Evolutionary conservation across 108 stramenopile species (phyloP), one percentile per base, ranked within the genome.

Genomic region (Stephanodiscus minutulus): DNA sequence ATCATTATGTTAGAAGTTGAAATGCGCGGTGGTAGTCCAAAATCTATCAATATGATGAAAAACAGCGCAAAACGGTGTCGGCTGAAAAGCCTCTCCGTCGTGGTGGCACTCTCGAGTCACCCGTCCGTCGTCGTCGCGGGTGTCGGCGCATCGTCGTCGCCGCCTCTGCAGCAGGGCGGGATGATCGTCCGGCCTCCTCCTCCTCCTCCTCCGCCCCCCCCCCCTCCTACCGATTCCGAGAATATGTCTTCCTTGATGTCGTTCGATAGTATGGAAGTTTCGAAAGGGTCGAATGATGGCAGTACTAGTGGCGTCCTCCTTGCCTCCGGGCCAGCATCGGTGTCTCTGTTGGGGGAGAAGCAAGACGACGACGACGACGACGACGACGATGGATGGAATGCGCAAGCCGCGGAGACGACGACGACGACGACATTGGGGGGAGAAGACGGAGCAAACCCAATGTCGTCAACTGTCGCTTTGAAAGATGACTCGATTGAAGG

Each of bases 131-230:
- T 55, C 27, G 54, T 13, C 54, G 54, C 25, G 10, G 22, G 54
- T 27, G 27, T 7, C 7, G 25, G 54, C 54, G 54, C 15, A 15
- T 7, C 7, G 25, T 25, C 54, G 27, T 27, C 54, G 54, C 54
- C 54, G 54, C n/a, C n/a, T n/a, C n/a, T n/a, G n/a, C n/a, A n/a
- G n/a, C 54, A 55, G 54, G 25, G 25, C 15, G 54, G 54, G 27
- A 28, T 55, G 5, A 21, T 55, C 52, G 24, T 17, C 12, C 54
- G 27, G 20, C 54, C 54, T 22, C 54, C 63, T 6, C 55, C 63
- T 5, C 66, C 73, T n/a, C 73, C 73, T 20, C 73, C 73, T 0
- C 71, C 71, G 3, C 73, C 73, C 5, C 73, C 73, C 12, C 65
- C 65, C 0, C 65, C 56, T 21, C 65, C 58, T 59, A 21, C 8